These are phyloP conservation scores for Alternaria viburni DNA, from an alignment of 2,329 filamentous ascomycete genomes.

Conservation along the genomic window DNA sequence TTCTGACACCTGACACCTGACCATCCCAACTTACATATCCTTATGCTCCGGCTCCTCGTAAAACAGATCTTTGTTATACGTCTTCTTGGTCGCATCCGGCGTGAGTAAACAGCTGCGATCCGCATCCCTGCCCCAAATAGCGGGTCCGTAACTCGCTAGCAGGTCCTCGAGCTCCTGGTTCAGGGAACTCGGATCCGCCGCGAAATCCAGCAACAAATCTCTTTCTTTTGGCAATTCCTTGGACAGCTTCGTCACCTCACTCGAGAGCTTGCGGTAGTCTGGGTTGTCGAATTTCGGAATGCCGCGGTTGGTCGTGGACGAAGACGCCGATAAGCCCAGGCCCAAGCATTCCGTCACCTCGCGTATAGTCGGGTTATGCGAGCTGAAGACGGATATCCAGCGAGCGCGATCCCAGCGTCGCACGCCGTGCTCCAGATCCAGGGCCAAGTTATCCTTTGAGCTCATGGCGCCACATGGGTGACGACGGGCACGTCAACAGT, in stretches of 20 bases:
- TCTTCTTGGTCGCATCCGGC: conserved; percentile 42
- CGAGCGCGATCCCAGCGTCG: conserved; percentile 43
- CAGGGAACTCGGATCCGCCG: conserved; percentile 39
- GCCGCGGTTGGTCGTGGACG: conserved; percentile 45
- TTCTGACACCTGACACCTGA: conserved; percentile 5
- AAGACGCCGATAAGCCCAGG: conserved; percentile 43
- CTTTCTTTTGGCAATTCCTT: conserved; percentile 47
- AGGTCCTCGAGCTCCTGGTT: conserved; percentile 43
- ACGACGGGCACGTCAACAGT: conserved; percentile 1
- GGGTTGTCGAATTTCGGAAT: conserved; percentile 49
- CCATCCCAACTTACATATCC: conserved; percentile 34
- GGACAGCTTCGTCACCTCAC: conserved; percentile 44
- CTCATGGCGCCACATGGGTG: conserved; percentile 38
- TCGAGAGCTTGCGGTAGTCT: conserved; percentile 45
- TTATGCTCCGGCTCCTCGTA: conserved; percentile 43
- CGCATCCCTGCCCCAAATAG: conserved; percentile 44
- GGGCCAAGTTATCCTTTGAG: conserved; percentile 37
- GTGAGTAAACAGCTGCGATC: conserved; percentile 43
- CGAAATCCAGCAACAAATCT: conserved; percentile 47
- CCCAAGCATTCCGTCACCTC: conserved; percentile 47
- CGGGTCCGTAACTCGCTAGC: conserved; percentile 40
- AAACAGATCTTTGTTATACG: conserved; percentile 42
- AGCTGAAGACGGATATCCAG: conserved; percentile 47
- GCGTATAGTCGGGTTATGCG: conserved; percentile 47
- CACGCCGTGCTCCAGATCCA: conserved; percentile 41